Base-by-base conservation (phyloP, 805 yeast genomes). In the Candida taoyuanica region DNA sequence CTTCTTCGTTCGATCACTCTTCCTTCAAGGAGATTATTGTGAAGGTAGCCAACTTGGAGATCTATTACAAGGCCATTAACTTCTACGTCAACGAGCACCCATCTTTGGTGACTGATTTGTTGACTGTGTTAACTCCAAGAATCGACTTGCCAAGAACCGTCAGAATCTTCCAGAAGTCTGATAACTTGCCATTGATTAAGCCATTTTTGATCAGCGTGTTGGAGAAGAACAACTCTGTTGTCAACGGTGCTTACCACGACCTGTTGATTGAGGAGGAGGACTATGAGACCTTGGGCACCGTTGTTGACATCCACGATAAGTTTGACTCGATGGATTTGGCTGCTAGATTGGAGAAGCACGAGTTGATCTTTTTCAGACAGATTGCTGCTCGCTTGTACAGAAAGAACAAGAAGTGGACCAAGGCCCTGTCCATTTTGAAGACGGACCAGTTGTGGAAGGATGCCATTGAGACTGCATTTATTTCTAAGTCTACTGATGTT, bases 251-350 rank as follows among this genome's bases (percentile, higher is more conserved):
- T 12, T 91, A 91, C 67, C 98, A 93, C 59, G 96, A 89, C 56
- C 66, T 93, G 56, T 74, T 93, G 67, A 87, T 93, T 49, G 98
- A 93, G 68, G 98, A 93, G 66, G 94, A 88, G 63, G 98, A 93
- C 63, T 79, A 91, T 71, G 85, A 87, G 64, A 81, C 96, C 15
- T 73, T 93, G 61, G 78, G 85, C 52, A 80, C 81, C 45, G 84
- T 89, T 20, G 88, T 91, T 48, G 98, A 91, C 44, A 74, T 87
- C 20, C 82, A 83, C 61, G 96, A 89, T 65, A 78, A 93, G 62
- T 93, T 82, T 65, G 97, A 93, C 62, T 85, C 91, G 40, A 70
- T 93, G 50, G 97, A 86, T 33, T 74, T 93, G 50, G 98, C 98
- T 36, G 81, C 79, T 55, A 79, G 96, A 63, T 76, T 93, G 52